Base-by-base conservation (phyloP, 1,284 basidiomycete species). In the Pascua guehoae region DNA sequence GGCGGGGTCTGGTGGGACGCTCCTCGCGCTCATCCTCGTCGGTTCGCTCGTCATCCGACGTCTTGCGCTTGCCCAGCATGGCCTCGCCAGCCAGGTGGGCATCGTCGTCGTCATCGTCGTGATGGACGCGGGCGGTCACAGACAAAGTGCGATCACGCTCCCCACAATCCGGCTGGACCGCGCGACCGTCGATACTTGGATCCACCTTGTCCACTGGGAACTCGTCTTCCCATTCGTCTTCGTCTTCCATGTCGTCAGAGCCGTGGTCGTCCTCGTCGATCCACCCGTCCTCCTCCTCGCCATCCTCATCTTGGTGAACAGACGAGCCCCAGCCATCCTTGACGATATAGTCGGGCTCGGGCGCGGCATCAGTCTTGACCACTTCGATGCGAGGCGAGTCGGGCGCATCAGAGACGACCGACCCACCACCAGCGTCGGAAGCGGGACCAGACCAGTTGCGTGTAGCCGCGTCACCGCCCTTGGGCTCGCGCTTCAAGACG, bases 361-460 rank as follows among this genome's bases (percentile, higher is more conserved):
- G 24, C 24, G 24, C 15, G 5, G 18, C 52, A 16, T 46, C 40
- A 1, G 24, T 39, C 8, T 56, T 39, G 12, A 62, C 57, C 16
- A 58, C 37, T 44, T 62, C 61, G 38, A 62, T 53, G 38, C 51
- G 54, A 5, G 61, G 61, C n/a, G 53, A 56, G 5, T n/a, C 18
- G 9, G 16, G 36, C 4, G 12, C 49, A 15, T 49, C 57, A 4
- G 56, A 56, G 12, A 50, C 36, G 5, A 53, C 44, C 1, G 44
- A 44, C 1, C 38, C 41, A 8, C 49, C 53, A 3, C 56, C 51
- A 3, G 50, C 43, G 2, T 55, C 53, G 5, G 54, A 56, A 0
- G 48, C 53, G 14, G 24, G 24, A 7, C 24, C 24, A 32, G 24
- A 32, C 24, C 24, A 32, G 24, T 7, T 32, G 24, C 24, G 24